Evolutionary conservation across 768 basidiomycete genomes (phyloP), one percentile per base, ranked within the genome.

Genomic region (Boletus bicolor): DNA sequence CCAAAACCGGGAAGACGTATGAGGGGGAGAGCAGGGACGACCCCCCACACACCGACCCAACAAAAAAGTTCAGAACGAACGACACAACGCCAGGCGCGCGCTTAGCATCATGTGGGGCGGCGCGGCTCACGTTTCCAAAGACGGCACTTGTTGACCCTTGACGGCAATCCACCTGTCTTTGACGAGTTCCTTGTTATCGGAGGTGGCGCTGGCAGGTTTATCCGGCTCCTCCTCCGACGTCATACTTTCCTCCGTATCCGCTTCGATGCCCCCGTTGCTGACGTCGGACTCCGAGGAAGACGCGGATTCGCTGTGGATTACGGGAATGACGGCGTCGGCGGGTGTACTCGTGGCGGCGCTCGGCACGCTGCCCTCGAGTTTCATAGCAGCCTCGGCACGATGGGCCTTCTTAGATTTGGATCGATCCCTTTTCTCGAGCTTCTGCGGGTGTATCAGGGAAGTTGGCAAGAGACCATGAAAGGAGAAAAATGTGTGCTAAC

Each of bases 101-200:
- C 38, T 42, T 12, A 44, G 35, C 51, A 21, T 14, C 21, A 24
- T 24, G 21, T 38, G 45, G 30, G 37, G 35, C 21, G 17, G 15
- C 26, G 24, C 41, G 39, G 12, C 34, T 60, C 37, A 68, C 0
- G 53, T 54, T 0, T 64, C 68, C 34, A 21, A 46, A 34, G 61
- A 53, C 9, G 53, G 48, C 19, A 60, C 49, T 24, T 68, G 58
- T 56, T 82, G 74, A 24, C 78, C 78, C 70, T 89, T 87, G 68
- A 91, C 84, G 19, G 87, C 76, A 48, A 91, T 82, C 89, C 89
- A 91, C 67, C 87, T 89, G 65, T 91, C 88, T 67, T 79, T 81
- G 63, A 72, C 69, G 44, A 60, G 32, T 39, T 76, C 70, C 53
- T 66, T 68, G 52, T 38, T 32, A 26, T 65, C 57, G 7, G 53